Evolutionary conservation across 176 grass and related monocot genomes (phyloP).

Genomic region (Carex pumila): DNA sequence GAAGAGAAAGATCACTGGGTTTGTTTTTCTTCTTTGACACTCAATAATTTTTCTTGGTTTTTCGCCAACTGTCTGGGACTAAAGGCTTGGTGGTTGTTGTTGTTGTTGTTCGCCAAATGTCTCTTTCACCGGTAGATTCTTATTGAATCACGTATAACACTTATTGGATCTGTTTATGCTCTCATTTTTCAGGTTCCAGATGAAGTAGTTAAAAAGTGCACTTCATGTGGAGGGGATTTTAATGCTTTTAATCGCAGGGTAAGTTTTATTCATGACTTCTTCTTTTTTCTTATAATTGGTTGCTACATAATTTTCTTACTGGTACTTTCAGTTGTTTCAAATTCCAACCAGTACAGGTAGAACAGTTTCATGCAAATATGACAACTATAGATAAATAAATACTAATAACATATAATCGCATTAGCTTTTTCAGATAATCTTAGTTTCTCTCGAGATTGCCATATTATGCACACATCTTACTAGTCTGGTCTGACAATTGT

Average conservation of each 20-base stretch:
- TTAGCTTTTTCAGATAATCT: background rate
- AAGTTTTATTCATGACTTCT: slow-evolving; percentile 18
- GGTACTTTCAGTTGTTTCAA: background rate
- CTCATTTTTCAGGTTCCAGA: slow-evolving; percentile 60
- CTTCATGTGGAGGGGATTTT: slow-evolving; percentile 75
- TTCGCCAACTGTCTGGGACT: background rate
- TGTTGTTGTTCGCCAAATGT: background rate
- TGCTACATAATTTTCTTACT: slow-evolving; percentile 10
- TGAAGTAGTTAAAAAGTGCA: slow-evolving; percentile 79
- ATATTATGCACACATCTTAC: background rate
- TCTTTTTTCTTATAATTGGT: background rate
- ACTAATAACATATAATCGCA: background rate
- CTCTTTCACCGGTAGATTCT: background rate
- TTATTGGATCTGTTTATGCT: slow-evolving; percentile 6
- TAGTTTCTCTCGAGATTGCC: background rate
- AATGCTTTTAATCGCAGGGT: slow-evolving; percentile 87
- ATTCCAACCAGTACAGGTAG: background rate
- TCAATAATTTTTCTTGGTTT: background rate
- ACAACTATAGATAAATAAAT: background rate
- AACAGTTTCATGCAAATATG: background rate
- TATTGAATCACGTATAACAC: background rate
- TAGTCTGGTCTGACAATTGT: background rate
- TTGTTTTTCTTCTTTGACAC: slow-evolving; percentile 20
- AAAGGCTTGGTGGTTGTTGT: no score
- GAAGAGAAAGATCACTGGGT: slow-evolving; percentile 99